phyloP scores from a whole-genome alignment of 176 grass and related monocot genomes.

The Hyparrhenia diplandra region DNA sequence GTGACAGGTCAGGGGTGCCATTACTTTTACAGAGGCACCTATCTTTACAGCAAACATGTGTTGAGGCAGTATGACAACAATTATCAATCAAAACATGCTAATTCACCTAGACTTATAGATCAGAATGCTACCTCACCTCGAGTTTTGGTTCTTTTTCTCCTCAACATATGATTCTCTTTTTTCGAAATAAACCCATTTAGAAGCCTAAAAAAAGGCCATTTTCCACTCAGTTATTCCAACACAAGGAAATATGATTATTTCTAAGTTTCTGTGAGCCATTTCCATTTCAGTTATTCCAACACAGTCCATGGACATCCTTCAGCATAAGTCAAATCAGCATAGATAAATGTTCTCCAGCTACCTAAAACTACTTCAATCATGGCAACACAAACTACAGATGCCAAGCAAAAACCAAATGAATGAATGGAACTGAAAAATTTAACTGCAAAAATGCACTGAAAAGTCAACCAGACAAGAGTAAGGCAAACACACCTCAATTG shows the following conservation, averaged over 20 bases:
- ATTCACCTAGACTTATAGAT: background rate
- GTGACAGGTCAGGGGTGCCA: background rate
- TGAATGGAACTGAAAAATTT: background rate
- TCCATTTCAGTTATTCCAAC: too few species aligned
- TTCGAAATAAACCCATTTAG: slow-evolving; percentile 37
- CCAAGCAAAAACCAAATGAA: slow-evolving; percentile 1
- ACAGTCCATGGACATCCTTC: background rate
- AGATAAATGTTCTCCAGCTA: background rate
- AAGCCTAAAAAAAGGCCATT: slow-evolving; percentile 35
- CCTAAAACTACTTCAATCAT: background rate
- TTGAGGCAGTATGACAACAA: background rate
- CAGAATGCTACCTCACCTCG: slow-evolving; percentile 46
- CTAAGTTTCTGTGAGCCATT: too few species aligned
- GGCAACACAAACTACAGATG: background rate
- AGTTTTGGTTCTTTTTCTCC: slow-evolving; percentile 62
- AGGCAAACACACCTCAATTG: slow-evolving; percentile 59
- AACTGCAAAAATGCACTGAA: background rate
- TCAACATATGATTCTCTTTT: slow-evolving; percentile 37
- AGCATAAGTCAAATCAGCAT: background rate
- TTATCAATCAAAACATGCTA: background rate
- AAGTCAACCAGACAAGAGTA: background rate
- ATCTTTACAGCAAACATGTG: background rate
- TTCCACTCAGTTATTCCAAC: background rate
- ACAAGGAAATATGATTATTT: too few species aligned
- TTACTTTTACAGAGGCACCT: background rate